phyloP scores from a whole-genome alignment of 176 grass and related monocot species.

The Dactylis glomerata region DNA sequence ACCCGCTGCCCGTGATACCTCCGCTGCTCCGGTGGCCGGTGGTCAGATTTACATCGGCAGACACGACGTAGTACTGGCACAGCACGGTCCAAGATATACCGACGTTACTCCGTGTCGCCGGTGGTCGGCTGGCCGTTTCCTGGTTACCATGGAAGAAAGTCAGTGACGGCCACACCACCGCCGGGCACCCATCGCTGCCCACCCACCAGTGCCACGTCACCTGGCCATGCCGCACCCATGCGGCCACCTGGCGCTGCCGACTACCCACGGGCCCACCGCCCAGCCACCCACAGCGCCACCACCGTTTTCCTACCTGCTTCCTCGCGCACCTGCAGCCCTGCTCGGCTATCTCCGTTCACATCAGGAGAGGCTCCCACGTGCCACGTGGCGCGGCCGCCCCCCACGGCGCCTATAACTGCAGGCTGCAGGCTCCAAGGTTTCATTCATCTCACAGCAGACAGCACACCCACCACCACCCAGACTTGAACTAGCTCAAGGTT shows the following conservation, averaged over 20 bases:
- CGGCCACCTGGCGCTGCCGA: background rate
- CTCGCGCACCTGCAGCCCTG: background rate
- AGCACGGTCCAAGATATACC: background rate
- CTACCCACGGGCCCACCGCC: background rate
- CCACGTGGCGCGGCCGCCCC: background rate
- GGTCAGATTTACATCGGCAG: background rate
- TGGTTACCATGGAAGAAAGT: background rate
- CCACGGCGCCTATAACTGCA: background rate
- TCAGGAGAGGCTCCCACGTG: background rate
- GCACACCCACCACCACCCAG: background rate
- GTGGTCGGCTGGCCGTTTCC: conserved; percentile 8
- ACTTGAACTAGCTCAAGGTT: too few relatives aligned
- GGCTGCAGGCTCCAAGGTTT: background rate
- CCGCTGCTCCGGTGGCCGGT: background rate
- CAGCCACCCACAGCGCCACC: background rate
- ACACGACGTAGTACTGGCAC: background rate
- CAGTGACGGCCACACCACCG: background rate
- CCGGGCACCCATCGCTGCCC: background rate
- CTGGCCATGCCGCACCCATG: background rate
- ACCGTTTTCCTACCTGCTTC: background rate
- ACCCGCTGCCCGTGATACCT: background rate
- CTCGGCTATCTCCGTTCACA: background rate
- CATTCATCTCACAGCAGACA: background rate
- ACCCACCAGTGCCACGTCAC: background rate
- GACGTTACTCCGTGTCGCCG: background rate